Conservation (phyloP, 805 yeast genomes). For the Teunomyces stri region DNA sequence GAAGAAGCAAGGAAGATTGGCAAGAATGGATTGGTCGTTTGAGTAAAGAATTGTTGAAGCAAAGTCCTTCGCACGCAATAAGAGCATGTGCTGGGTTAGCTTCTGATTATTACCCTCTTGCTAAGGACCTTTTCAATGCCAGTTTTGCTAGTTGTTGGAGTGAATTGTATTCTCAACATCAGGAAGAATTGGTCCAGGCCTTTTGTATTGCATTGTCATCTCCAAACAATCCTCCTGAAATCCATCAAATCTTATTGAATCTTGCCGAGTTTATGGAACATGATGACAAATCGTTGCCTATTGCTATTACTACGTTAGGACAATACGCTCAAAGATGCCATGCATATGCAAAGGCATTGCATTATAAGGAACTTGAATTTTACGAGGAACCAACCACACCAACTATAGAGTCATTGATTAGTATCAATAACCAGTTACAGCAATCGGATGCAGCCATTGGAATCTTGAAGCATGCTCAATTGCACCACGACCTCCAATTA, state of each 20-base stretch:
- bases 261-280: constrained; percentile 97
- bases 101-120: constrained; percentile 80
- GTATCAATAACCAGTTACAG: constrained; percentile 90
- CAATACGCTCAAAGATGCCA: constrained; percentile 93
- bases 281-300: constrained; percentile 90
- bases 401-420: constrained; percentile 86
- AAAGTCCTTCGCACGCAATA: constrained; percentile 91
- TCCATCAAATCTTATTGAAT: constrained; percentile 83
- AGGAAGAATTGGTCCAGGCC: constrained; percentile 83
- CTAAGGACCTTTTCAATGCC: constrained; percentile 87
- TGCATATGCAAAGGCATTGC: constrained; percentile 96
- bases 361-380: constrained; percentile 92
- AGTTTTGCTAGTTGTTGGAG: constrained; percentile 96
- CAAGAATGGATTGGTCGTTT: constrained; percentile 93
- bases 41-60: constrained; percentile 80
- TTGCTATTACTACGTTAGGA: constrained; percentile 85
- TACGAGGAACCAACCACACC: constrained; percentile 90
- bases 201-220: constrained; percentile 85
- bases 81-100: constrained; percentile 92
- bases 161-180: constrained; percentile 82
- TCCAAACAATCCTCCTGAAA: constrained; percentile 92
- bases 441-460: constrained; percentile 99
- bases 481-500: constrained; percentile 83
- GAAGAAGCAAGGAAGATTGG: constrained; percentile 94
- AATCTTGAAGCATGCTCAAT: constrained; percentile 88